Evolutionary conservation across 768 basidiomycete species (phyloP).

Genomic region (Panaeolus cyanescens): DNA sequence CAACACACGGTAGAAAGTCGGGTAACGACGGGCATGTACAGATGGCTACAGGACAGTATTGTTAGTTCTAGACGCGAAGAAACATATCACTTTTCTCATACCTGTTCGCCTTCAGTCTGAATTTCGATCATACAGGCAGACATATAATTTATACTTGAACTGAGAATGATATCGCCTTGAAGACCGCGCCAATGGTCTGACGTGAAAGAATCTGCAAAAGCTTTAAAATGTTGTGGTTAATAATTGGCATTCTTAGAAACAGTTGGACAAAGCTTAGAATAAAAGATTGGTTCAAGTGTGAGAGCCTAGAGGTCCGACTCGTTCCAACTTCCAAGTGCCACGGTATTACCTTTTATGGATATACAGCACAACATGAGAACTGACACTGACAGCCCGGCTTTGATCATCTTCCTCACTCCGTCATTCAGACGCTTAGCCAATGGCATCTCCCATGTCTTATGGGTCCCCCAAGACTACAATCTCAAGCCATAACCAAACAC

Average conservation of each 20-base stretch:
- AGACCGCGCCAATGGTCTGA: slow-evolving; percentile 3
- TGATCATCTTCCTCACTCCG: too few species aligned
- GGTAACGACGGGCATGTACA: slow-evolving; percentile 17
- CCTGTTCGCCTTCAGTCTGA: slow-evolving; percentile 8
- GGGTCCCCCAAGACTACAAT: not conserved
- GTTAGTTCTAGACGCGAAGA: not conserved
- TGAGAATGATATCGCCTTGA: slow-evolving; percentile 4
- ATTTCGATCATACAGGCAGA: slow-evolving; percentile 1
- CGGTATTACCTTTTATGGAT: too few species aligned
- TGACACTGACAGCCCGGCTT: too few species aligned
- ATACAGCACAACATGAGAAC: too few species aligned
- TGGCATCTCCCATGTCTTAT: not conserved
- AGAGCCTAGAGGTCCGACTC: too few species aligned
- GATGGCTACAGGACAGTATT: not conserved
- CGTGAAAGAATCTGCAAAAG: too few species aligned
- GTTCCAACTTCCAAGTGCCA: too few species aligned
- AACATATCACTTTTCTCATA: not conserved
- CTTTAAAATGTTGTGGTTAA: too few species aligned
- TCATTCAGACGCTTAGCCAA: not conserved
- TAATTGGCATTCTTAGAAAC: too few species aligned
- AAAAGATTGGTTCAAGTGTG: too few species aligned
- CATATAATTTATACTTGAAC: slow-evolving; percentile 2
- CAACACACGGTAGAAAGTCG: slow-evolving; percentile 23
- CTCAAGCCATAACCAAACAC: not conserved
- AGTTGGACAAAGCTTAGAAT: too few species aligned